phyloP scores from a whole-genome alignment of 768 basidiomycete genomes.

The Suillus cothurnatus region DNA sequence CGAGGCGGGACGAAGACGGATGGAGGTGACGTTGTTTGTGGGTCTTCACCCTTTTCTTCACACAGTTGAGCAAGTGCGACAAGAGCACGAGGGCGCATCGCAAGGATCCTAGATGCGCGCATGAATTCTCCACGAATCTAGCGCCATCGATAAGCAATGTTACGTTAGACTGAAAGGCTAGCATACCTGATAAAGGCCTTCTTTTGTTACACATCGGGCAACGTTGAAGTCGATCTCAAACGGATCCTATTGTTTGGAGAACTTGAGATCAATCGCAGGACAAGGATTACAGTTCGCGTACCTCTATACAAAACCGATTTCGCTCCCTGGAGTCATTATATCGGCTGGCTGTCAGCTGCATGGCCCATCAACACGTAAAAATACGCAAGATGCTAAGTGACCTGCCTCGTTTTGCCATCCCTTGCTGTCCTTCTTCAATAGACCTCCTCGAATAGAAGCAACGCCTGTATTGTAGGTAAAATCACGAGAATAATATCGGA shows the following conservation, averaged over 20 bases:
- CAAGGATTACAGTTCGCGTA: conserved; percentile 32
- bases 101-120: conserved; percentile 88
- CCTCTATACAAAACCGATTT: conserved; percentile 96
- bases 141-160: neutral
- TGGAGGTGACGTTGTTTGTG: conserved; percentile 43
- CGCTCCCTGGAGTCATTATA: conserved; percentile 80
- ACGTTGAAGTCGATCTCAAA: conserved; percentile 98
- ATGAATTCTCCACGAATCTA: conserved; percentile 99
- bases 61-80: conserved; percentile 87
- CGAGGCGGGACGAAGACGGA: conserved; percentile 47
- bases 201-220: conserved; percentile 92
- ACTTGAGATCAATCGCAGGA: neutral
- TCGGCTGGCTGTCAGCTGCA: conserved; percentile 51
- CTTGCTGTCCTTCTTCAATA: conserved; percentile 88
- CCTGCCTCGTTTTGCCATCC: conserved; percentile 94
- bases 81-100: conserved; percentile 76
- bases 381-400: conserved; percentile 8
- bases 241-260: conserved; percentile 67
- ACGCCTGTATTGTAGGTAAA: conserved; percentile 92
- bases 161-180: neutral
- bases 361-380: conserved; percentile 13
- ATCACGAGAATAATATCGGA: conserved; percentile 93
- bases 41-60: conserved; percentile 73
- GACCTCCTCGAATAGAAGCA: conserved; percentile 86
- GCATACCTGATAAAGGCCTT: conserved; percentile 88